Base-by-base conservation (phyloP, 169 alveolate species). In the Cyclospora cayetanensis region DNA sequence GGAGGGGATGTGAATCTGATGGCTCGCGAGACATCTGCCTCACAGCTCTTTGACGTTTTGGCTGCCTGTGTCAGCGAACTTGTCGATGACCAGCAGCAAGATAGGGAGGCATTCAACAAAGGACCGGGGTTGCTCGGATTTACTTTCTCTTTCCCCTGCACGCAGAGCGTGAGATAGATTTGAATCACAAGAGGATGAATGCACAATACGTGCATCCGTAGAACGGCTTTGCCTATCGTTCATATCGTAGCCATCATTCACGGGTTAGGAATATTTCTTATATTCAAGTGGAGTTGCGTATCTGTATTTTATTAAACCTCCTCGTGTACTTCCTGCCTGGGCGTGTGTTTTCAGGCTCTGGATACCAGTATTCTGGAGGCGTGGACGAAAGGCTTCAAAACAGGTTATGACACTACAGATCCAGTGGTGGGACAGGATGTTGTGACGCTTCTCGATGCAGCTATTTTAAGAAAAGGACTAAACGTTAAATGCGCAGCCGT, bases 381-480 rank as follows among this genome's bases (percentile, higher is more conserved):
- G 88, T 97, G 98, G 98, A 97, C 98, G n/a, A 97, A 97, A 92
- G 98, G 96, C 22, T 97, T 97, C 87, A 98, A 97, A 79, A 97
- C 98, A 18, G 98, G 98, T 18, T 94, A 98, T 72, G 97, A 93
- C 85, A 97, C 98, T 11, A 82, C 77, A n/a, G 97, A 95, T 39
- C 98, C 96, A 42, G 98, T 97, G 34, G 98, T 96, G 80, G 98
- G 98, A 79, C 93, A 95, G n/a, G 98, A 97, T 91, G 97, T 97
- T 9, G 97, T 97, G 20, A 91, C 65, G 90, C 90, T 97, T 60
- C 93, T 97, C 94, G 94, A 96, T 90, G 95, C 93, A 20, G 98
- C 98, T 12, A 95, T 97, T 91, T 72, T 55, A 72, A 92, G 98
- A 27, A 86, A 95, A 42, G 80, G 82, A 2, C 93, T 97, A 5